A percentile compares a stretch with the other conserved stretches of the same genome.
Evolutionary conservation across 768 basidiomycete genomes (phyloP).

Genomic region (Paxillus involutus): DNA sequence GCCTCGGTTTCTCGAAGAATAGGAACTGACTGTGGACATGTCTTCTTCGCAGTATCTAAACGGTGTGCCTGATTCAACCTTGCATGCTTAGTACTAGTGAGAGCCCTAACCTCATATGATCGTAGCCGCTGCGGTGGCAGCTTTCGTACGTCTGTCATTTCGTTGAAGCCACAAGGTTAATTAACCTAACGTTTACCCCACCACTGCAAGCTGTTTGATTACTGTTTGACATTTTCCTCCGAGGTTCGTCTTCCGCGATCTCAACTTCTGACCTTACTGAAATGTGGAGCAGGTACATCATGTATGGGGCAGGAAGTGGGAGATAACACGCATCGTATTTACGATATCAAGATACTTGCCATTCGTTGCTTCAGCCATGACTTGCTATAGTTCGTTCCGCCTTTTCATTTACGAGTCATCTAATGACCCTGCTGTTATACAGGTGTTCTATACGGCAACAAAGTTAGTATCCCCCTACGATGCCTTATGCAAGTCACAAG

Average conservation of each 20-base stretch:
- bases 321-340: conserved; percentile 20
- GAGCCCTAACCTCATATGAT: neutral
- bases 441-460: conserved; percentile 9
- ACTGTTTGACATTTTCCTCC: conserved; percentile 20
- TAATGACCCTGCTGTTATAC: neutral
- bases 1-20: neutral
- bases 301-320: conserved; percentile 27
- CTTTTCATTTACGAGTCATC: neutral
- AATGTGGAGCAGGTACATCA: conserved; percentile 12
- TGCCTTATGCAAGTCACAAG: neutral
- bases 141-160: conserved; percentile 12
- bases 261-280: neutral
- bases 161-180: neutral
- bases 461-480: conserved; percentile 3
- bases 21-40: too few species aligned
- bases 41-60: conserved; percentile 10
- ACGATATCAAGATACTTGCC: conserved; percentile 28
- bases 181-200: neutral
- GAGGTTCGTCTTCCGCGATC: conserved; percentile 14
- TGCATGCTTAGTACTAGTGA: neutral
- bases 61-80: conserved; percentile 4
- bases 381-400: conserved; percentile 17
- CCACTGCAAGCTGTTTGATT: conserved; percentile 21
- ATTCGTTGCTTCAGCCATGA: conserved; percentile 15
- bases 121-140: conserved; percentile 18